Base-by-base conservation (phyloP, 306 rosid genomes). In the Abrus pulchellus region DNA sequence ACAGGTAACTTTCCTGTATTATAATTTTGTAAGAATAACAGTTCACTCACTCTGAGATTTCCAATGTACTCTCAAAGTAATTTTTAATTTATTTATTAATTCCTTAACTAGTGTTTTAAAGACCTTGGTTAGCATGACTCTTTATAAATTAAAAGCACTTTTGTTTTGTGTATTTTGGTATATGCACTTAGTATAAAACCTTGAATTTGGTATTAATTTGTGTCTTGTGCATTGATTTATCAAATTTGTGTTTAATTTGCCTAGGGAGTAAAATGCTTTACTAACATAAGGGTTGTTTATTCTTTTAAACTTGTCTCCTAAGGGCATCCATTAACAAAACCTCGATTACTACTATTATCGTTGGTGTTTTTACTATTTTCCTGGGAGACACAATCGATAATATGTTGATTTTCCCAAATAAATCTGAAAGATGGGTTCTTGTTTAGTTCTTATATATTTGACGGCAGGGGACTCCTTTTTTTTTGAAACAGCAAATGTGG, bases 1-100 rank as follows among this genome's bases (percentile, higher is more conserved):
- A 93, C 72, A 93, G 94, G 99, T 96, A 87, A 62, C 54, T 36
- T 14, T 74, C 74, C 74, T 77, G 41, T 48, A 36, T 64, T 78
- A 64, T 20, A 68, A 34, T 72, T 81, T 38, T 38, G 41, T 2
- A 38, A 38, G 3, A 38, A 20, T 20, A 20, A 20, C 20, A 20
- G 20, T 20, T 20, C 20, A 20, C 20, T 20, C 20, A 0, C 20
- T 20, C 20, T 20, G 20, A 20, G 20, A 20, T 20, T 20, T 20
- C 20, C 20, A 20, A 20, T 20, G 20, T 20, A 20, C 20, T 20
- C 20, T 20, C 20, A 20, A 20, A 20, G 20, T 20, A 20, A 20
- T 20, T 20, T 20, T 20, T 20, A 20, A 20, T 20, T 20, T 20
- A 20, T 20, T 20, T 20, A 20, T 20, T 20, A 20, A 20, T 20